A percentile compares a stretch with the other conserved stretches of the same genome.
Evolutionary conservation across 129 eudicot species (phyloP).

Genomic region (Arctium minus): DNA sequence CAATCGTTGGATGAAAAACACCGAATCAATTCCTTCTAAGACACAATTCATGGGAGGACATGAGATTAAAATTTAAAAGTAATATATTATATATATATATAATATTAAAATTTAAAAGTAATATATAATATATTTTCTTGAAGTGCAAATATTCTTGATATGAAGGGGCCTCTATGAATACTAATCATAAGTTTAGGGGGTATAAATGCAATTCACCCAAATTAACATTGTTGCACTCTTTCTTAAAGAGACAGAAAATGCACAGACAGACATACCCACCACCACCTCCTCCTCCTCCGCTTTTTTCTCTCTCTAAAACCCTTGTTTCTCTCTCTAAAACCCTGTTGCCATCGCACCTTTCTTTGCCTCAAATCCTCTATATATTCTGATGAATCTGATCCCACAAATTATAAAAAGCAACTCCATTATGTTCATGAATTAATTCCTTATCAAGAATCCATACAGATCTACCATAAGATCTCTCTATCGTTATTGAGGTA

Average conservation of each 20-base stretch:
- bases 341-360: slow-evolving; percentile 4
- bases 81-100: too few species aligned
- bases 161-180: not conserved
- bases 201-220: slow-evolving; percentile 10
- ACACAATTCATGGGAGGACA: too few species aligned
- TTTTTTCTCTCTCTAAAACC: slow-evolving; percentile 28
- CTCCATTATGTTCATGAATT: not conserved
- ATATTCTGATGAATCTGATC: slow-evolving; percentile 16
- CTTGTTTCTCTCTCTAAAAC: slow-evolving; percentile 23
- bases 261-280: slow-evolving; percentile 20
- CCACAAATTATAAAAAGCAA: not conserved
- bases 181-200: not conserved
- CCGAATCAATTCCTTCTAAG: too few species aligned
- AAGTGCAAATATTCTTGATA: not conserved
- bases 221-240: slow-evolving; percentile 4
- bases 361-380: slow-evolving; percentile 18
- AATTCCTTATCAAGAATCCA: slow-evolving; percentile 14
- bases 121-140: not conserved
- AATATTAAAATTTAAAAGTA: too few species aligned
- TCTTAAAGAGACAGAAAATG: slow-evolving; percentile 25
- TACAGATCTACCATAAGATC: not conserved
- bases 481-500: slow-evolving; percentile 28
- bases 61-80: too few species aligned
- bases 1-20: too few species aligned
- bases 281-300: slow-evolving; percentile 10